phyloP scores from a whole-genome alignment of 495 filamentous ascomycete genomes.

The Trichoderma asperelloides region DNA sequence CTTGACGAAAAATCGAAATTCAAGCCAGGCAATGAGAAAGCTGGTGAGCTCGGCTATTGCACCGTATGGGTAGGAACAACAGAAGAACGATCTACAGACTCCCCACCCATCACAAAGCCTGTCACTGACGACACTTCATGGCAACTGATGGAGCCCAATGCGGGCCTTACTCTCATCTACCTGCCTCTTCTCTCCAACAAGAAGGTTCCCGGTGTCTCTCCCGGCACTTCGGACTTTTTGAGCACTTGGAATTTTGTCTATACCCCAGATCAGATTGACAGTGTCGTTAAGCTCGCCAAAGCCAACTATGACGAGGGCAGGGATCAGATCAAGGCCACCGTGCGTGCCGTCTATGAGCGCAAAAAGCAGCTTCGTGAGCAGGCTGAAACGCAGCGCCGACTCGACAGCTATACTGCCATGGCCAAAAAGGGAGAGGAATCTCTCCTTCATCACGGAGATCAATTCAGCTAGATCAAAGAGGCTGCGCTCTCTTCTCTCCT shows the following conservation, averaged over 20 bases:
- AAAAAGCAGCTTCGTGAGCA: conserved; percentile 64
- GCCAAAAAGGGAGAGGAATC: conserved; percentile 33
- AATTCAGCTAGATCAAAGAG: conserved; percentile 27
- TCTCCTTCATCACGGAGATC: conserved; percentile 37
- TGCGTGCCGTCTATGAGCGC: conserved; percentile 88
- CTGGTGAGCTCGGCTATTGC: conserved; percentile 70
- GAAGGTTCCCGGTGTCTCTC: conserved; percentile 68
- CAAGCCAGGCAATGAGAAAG: conserved; percentile 30
- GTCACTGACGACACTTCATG: conserved; percentile 49
- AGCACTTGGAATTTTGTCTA: conserved; percentile 98
- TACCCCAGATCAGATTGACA: conserved; percentile 75
- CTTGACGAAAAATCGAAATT: conserved; percentile 17
- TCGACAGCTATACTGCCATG: conserved; percentile 36
- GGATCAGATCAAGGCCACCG: conserved; percentile 62
- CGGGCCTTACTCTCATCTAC: conserved; percentile 84
- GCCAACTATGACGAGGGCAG: conserved; percentile 80
- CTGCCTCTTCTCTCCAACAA: conserved; percentile 82
- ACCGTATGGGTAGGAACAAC: conserved; percentile 90
- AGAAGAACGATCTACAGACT: conserved; percentile 51
- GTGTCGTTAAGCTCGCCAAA: conserved; percentile 67
- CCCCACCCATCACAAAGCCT: conserved; percentile 53
- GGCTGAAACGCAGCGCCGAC: conserved; percentile 40
- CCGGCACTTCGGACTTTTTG: conserved; percentile 71
- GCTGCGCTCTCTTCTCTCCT: no score
- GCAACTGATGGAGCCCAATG: conserved; percentile 64